phyloP scores from a whole-genome alignment of 2,329 filamentous ascomycete genomes.

The Pestalotiopsis sp. region DNA sequence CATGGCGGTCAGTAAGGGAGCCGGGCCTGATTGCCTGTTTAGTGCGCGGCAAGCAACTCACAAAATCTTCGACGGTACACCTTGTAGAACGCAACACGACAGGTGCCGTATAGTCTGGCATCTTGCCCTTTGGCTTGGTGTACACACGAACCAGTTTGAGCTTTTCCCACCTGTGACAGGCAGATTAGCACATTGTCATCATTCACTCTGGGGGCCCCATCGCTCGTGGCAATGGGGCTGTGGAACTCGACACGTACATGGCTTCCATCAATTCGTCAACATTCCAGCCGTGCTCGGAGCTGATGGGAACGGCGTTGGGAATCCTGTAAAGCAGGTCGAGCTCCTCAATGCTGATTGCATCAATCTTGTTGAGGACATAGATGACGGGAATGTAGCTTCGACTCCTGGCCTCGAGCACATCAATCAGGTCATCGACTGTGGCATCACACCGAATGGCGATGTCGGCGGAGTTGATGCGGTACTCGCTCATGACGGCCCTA shows the following conservation, averaged over 20 bases:
- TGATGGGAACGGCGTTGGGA: slow-evolving; percentile 95
- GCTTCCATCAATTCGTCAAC: slow-evolving; percentile 93
- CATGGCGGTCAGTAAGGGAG: slow-evolving; percentile 44
- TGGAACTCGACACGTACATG: slow-evolving; percentile 60
- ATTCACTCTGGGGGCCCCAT: not conserved
- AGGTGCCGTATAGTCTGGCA: slow-evolving; percentile 89
- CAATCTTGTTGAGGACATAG: slow-evolving; percentile 99
- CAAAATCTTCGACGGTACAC: slow-evolving; percentile 95
- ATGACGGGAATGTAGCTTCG: slow-evolving; percentile 98
- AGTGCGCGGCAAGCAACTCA: slow-evolving; percentile 53
- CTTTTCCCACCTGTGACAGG: slow-evolving; percentile 75
- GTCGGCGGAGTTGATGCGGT: slow-evolving; percentile 94
- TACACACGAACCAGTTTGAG: slow-evolving; percentile 90
- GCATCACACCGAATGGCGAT: slow-evolving; percentile 98
- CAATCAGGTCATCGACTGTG: slow-evolving; percentile 95
- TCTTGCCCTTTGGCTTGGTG: slow-evolving; percentile 95
- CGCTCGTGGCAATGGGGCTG: not conserved
- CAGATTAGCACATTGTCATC: not conserved
- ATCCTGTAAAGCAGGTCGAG: slow-evolving; percentile 95
- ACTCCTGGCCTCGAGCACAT: slow-evolving; percentile 91
- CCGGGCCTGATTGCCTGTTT: slow-evolving; percentile 19
- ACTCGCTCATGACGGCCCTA: slow-evolving; percentile 96
- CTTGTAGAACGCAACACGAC: slow-evolving; percentile 83
- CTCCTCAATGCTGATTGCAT: slow-evolving; percentile 96
- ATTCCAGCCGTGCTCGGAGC: slow-evolving; percentile 97